Evolutionary conservation across 1,284 basidiomycete genomes (phyloP), one percentile per base, ranked within the genome.

Genomic region (Tetrapyrgos nigripes): DNA sequence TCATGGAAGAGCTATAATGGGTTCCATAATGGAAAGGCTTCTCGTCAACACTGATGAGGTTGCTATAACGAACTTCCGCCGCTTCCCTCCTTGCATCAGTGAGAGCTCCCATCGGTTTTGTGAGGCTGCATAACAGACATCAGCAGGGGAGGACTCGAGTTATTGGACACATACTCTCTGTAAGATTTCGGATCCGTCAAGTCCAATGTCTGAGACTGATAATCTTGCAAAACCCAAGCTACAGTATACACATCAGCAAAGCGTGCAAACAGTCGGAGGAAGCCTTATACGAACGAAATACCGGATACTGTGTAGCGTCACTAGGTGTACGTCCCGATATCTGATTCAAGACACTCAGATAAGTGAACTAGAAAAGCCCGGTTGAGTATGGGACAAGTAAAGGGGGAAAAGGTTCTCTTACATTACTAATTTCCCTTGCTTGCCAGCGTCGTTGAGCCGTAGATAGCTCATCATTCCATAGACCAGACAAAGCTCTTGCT

Each of bases 1-100:
- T 97, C 90, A 97, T 97, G 0, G 95, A 97, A 4, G 94, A 97
- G 66, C 93, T 94, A 71, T 96, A 98, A 71, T 98, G 96, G 1
- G 96, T 98, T 49, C 94, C 94, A 63, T 94, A 96, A 69, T 97
- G 93, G 78, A 96, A 96, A 0, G 95, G 94, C 49, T 85, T 82
- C 76, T 96, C 94, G 3, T 78, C 91, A 1, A 96, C 91, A 55
- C 94, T 89, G 68, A 91, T 79, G 14, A 94, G 80, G 63, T 89
- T 93, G 44, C 79, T 76, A 66, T 96, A 97, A 27, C 95, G 85
- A 50, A 87, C 80, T 37, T 79, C 78, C 1, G 94, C 94, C 3
- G 89, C 89, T 61, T 91, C 88, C 43, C 84, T 76, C 9, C 96
- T 84, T 24, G 83, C 83, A 8, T 84, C 78, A 0, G 92, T 94